Conservation (phyloP, 257 asterid species). For the Rubia yunnanensis region DNA sequence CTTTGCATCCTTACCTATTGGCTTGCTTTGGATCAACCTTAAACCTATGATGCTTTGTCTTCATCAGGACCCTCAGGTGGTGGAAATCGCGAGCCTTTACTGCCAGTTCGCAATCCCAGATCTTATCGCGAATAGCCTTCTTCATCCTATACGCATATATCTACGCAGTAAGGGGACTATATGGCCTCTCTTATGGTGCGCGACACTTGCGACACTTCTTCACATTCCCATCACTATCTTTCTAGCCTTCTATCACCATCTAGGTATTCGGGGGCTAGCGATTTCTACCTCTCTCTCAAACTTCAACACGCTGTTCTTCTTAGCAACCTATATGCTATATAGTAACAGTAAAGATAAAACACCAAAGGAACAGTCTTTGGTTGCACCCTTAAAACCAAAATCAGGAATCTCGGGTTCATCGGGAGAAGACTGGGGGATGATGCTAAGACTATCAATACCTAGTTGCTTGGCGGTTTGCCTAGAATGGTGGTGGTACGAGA, state of each 20-base stretch:
- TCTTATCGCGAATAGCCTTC: constrained; percentile 67
- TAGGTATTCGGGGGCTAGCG: constrained; percentile 73
- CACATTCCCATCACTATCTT: constrained; percentile 69
- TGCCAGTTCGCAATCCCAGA: constrained; percentile 70
- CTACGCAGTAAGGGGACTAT: constrained; percentile 74
- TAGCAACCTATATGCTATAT: constrained; percentile 37
- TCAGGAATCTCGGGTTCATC: constrained; percentile 26
- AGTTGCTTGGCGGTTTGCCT: constrained; percentile 79
- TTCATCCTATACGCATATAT: constrained; percentile 79
- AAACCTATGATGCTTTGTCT: constrained; percentile 69
- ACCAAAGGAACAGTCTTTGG: constrained; percentile 14
- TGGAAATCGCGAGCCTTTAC: constrained; percentile 59
- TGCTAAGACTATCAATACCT: constrained; percentile 58
- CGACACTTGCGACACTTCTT: constrained; percentile 46
- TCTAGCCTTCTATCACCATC: constrained; percentile 56
- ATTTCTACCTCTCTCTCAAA: constrained; percentile 52
- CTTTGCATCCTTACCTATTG: constrained; percentile 64
- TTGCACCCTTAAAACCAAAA: constrained; percentile 27
- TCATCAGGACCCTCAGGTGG: constrained; percentile 70
- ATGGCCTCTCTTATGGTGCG: constrained; percentile 90
- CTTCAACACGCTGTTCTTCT: constrained; percentile 51
- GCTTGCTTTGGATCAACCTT: constrained; percentile 60
- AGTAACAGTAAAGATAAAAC: constrained; percentile 7
- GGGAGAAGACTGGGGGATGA: constrained; percentile 60
- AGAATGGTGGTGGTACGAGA: constrained; percentile 99